These are phyloP conservation scores for Pyrenophora graminea DNA, from an alignment of 2,329 filamentous ascomycete genomes.

Conservation along the genomic window DNA sequence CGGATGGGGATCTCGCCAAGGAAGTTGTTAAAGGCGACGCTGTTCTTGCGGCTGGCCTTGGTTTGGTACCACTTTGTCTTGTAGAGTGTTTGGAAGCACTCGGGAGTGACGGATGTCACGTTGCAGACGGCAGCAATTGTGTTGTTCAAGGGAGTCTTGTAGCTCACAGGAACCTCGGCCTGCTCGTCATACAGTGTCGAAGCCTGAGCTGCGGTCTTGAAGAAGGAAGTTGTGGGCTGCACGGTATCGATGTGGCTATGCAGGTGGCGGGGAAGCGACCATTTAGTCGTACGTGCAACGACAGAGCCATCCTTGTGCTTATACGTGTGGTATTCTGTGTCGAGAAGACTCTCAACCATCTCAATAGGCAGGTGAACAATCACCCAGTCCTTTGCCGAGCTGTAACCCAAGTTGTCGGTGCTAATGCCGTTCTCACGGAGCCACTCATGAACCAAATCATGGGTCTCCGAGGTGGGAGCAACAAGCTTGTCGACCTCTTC, in stretches of 20 bases:
- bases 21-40: constrained; percentile 55
- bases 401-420: constrained; percentile 52
- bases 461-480: constrained; percentile 57
- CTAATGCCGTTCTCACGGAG: constrained; percentile 58
- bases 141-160: constrained; percentile 35
- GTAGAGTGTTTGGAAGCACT: constrained; percentile 60
- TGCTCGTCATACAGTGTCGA: constrained; percentile 32
- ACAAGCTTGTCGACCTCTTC: constrained; percentile 60
- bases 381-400: constrained; percentile 63
- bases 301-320: constrained; percentile 58
- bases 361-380: constrained; percentile 57
- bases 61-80: constrained; percentile 58
- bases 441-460: constrained; percentile 60
- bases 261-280: constrained; percentile 62
- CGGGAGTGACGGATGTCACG: constrained; percentile 56
- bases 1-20: constrained; percentile 57
- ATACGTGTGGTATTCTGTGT: constrained; percentile 56
- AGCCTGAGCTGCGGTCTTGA: constrained; percentile 30
- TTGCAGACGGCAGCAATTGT: constrained; percentile 54
- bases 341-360: constrained; percentile 57
- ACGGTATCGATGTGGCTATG: constrained; percentile 64
- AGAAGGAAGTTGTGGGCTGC: constrained; percentile 65
- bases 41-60: constrained; percentile 50
- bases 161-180: constrained; percentile 31
- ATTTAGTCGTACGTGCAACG: constrained; percentile 58